A percentile compares a stretch with the other conserved stretches of the same genome.
Evolutionary conservation across 2,329 filamentous ascomycete species (phyloP).

Genomic region (Sclerotinia glacialis): DNA sequence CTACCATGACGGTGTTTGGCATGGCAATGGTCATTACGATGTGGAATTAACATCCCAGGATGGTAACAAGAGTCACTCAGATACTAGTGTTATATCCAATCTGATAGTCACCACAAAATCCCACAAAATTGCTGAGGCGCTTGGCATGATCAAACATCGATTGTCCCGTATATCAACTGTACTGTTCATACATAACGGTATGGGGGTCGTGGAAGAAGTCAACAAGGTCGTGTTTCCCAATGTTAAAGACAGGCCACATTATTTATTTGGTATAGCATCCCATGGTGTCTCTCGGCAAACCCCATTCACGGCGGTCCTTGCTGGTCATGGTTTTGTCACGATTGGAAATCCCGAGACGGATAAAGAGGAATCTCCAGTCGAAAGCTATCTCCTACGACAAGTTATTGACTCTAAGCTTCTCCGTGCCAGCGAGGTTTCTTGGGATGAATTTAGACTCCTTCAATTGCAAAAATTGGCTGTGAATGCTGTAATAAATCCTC

Average conservation of each 20-base stretch:
- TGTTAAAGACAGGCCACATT: constrained; percentile 59
- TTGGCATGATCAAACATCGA: constrained; percentile 58
- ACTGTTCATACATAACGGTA: constrained; percentile 83
- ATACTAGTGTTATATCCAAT: constrained; percentile 45
- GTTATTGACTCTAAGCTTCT: constrained; percentile 47
- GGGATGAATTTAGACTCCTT: constrained; percentile 50
- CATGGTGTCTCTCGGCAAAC: constrained; percentile 54
- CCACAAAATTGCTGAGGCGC: constrained; percentile 60
- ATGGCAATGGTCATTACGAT: constrained; percentile 30
- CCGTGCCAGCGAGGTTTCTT: constrained; percentile 42
- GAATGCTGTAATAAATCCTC: constrained; percentile 77
- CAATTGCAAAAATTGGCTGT: constrained; percentile 85
- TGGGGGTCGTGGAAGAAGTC: constrained; percentile 66
- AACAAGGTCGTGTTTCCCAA: constrained; percentile 58
- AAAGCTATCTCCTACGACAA: constrained; percentile 33
- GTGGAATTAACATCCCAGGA: constrained; percentile 24
- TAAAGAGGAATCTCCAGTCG: constrained; percentile 20
- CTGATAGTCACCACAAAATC: constrained; percentile 79
- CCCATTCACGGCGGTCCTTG: constrained; percentile 52
- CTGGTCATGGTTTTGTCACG: constrained; percentile 48
- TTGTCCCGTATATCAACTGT: constrained; percentile 65
- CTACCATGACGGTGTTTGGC: constrained; percentile 28
- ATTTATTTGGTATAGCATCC: constrained; percentile 64
- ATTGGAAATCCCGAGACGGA: constrained; percentile 42
- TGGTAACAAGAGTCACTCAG: background rate